Conservation (phyloP, 805 yeast genomes). For the Maudiozyma pseudohumilis region DNA sequence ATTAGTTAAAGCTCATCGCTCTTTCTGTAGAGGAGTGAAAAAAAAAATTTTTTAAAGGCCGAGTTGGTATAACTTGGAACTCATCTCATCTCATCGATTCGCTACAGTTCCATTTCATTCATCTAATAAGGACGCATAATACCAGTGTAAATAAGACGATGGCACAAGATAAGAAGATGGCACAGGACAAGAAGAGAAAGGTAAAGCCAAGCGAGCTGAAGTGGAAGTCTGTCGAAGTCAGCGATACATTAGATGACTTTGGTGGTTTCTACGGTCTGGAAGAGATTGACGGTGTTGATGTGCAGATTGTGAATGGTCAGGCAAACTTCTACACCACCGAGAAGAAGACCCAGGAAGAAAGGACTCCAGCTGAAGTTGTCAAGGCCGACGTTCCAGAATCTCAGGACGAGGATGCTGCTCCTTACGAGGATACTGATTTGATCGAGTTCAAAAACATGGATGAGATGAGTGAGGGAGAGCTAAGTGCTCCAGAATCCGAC, state of each 20-base stretch:
- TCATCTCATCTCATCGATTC: no score
- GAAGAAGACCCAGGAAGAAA: slow-evolving; percentile 8
- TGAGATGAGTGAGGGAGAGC: slow-evolving; percentile 25
- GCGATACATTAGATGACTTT: slow-evolving; percentile 76
- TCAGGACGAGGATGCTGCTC: slow-evolving; percentile 11
- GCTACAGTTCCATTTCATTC: no score
- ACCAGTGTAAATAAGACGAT: no score
- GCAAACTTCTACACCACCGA: slow-evolving; percentile 39
- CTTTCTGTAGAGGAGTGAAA: not conserved
- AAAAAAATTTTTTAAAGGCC: no score
- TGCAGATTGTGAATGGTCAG: slow-evolving; percentile 59
- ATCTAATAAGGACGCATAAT: no score
- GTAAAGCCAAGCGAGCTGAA: slow-evolving; percentile 38
- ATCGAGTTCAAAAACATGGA: slow-evolving; percentile 27
- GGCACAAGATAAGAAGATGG: no score
- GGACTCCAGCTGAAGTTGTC: slow-evolving; percentile 5
- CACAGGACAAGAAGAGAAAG: slow-evolving; percentile 1
- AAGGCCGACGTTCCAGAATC: slow-evolving; percentile 5
- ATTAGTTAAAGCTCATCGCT: not conserved
- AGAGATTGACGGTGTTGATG: slow-evolving; percentile 88
- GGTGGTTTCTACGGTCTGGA: slow-evolving; percentile 90
- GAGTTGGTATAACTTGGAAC: no score
- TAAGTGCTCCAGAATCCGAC: slow-evolving; percentile 17
- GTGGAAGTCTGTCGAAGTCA: slow-evolving; percentile 80
- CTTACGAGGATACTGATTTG: slow-evolving; percentile 10